Evolutionary conservation across 495 filamentous ascomycete species (phyloP).

Genomic region (Penicillium crystallinum): DNA sequence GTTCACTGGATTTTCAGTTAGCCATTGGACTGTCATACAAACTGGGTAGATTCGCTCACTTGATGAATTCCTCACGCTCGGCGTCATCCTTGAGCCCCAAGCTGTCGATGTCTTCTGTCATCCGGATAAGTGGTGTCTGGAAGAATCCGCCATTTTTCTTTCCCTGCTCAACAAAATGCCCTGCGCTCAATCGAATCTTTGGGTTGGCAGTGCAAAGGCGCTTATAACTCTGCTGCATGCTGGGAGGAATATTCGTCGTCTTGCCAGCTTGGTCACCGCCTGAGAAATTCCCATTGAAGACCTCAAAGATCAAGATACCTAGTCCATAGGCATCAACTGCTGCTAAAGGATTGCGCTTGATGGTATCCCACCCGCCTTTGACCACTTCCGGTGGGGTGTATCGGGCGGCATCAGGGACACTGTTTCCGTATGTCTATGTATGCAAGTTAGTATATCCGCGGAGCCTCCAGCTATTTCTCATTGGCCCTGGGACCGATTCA

Average conservation of each 20-base stretch:
- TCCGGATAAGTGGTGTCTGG: slow-evolving; percentile 81
- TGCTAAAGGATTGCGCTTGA: slow-evolving; percentile 75
- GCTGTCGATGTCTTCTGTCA: slow-evolving; percentile 88
- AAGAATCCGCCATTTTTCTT: slow-evolving; percentile 80
- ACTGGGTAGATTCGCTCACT: slow-evolving; percentile 35
- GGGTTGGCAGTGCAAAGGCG: slow-evolving; percentile 82
- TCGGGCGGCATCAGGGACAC: slow-evolving; percentile 74
- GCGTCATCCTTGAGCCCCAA: slow-evolving; percentile 79
- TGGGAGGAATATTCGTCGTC: slow-evolving; percentile 80
- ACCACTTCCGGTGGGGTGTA: slow-evolving; percentile 83
- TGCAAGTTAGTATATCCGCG: slow-evolving; percentile 8
- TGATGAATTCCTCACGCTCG: slow-evolving; percentile 81
- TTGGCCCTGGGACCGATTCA: neutral
- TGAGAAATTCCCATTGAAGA: slow-evolving; percentile 77
- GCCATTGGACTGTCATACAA: neutral
- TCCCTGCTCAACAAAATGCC: slow-evolving; percentile 86
- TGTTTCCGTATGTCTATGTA: slow-evolving; percentile 70
- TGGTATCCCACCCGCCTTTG: slow-evolving; percentile 79
- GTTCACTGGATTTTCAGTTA: slow-evolving; percentile 50
- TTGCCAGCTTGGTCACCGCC: slow-evolving; percentile 71
- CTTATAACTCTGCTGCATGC: slow-evolving; percentile 85
- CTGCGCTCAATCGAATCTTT: slow-evolving; percentile 76
- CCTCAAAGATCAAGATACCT: slow-evolving; percentile 78
- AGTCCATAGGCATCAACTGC: slow-evolving; percentile 85
- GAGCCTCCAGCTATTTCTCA: neutral